Evolutionary conservation across 164 flowering plant species (phyloP).

Genomic region (Vitis vinifera): DNA sequence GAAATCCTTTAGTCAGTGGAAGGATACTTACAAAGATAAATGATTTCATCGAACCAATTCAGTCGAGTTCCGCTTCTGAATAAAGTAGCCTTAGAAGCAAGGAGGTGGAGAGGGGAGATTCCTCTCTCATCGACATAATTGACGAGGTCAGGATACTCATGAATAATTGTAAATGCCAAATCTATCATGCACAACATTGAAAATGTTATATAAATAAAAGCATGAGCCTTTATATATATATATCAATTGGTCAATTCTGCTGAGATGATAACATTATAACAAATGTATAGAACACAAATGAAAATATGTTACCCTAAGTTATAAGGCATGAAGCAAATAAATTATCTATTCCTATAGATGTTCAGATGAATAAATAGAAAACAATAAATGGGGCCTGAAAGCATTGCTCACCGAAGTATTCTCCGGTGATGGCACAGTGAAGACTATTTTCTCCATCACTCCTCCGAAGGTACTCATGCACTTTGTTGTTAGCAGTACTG

Average conservation of each 20-base stretch:
- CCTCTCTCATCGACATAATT: conserved; percentile 25
- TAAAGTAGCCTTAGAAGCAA: conserved; percentile 32
- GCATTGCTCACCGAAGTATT: conserved; percentile 24
- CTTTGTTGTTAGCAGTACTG: not conserved
- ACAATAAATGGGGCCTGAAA: too few relatives aligned
- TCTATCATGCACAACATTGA: conserved; percentile 10
- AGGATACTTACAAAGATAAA: conserved; percentile 32
- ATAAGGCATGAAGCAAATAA: too few relatives aligned
- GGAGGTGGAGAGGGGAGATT: conserved; percentile 35
- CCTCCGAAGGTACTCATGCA: not conserved
- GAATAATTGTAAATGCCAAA: conserved; percentile 37
- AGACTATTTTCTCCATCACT: conserved; percentile 33
- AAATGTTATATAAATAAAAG: too few relatives aligned
- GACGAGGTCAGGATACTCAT: conserved; percentile 16
- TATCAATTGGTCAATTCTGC: too few relatives aligned
- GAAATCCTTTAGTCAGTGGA: too few relatives aligned
- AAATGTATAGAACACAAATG: too few relatives aligned
- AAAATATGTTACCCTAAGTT: too few relatives aligned
- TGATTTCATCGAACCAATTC: not conserved
- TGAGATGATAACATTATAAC: too few relatives aligned
- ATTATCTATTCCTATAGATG: too few relatives aligned
- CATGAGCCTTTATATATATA: too few relatives aligned
- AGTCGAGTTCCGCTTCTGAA: conserved; percentile 39
- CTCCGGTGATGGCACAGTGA: conserved; percentile 34
- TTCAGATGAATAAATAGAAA: too few relatives aligned